These are phyloP conservation scores for Talaromyces amestolkiae DNA, from an alignment of 2,329 filamentous ascomycete genomes.

Conservation along the genomic window DNA sequence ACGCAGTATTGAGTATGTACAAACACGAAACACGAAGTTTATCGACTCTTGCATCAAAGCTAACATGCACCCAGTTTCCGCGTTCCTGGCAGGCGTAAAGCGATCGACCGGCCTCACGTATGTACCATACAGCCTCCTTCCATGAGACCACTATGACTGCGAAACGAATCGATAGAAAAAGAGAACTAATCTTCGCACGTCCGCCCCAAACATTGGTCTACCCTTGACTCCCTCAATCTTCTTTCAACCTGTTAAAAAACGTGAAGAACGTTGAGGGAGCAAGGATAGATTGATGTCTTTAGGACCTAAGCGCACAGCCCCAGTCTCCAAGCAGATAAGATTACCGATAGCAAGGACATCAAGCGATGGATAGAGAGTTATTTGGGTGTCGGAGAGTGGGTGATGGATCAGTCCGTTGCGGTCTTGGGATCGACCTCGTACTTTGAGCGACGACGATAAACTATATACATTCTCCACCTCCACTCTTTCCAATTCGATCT, in stretches of 20 bases:
- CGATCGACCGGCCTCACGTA: conserved; percentile 97
- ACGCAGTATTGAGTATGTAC: conserved; percentile 79
- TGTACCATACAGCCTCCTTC: conserved; percentile 44
- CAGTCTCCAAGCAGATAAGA: conserved; percentile 84
- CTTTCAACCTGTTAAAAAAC: not conserved
- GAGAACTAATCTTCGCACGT: conserved; percentile 17
- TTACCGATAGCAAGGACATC: conserved; percentile 78
- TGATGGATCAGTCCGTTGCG: conserved; percentile 96
- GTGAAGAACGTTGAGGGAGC: not conserved
- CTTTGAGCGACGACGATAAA: conserved; percentile 84
- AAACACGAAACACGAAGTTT: not conserved
- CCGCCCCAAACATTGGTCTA: conserved; percentile 25
- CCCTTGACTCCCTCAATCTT: conserved; percentile 19
- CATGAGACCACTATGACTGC: not conserved
- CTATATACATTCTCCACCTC: not conserved
- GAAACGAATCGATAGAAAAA: not conserved
- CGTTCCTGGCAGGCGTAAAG: conserved; percentile 94
- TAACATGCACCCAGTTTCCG: conserved; percentile 65
- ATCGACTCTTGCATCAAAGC: not conserved
- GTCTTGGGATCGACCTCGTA: conserved; percentile 83
- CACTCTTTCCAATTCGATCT: not conserved
- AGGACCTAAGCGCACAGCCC: conserved; percentile 38
- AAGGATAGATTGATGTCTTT: conserved; percentile 16
- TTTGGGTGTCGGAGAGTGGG: conserved; percentile 90
- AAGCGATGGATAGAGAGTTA: conserved; percentile 91